A percentile compares a stretch with the other conserved stretches of the same genome.
Evolutionary conservation across 768 basidiomycete species (phyloP).

Genomic region (Leccinum olivaceopallidum): DNA sequence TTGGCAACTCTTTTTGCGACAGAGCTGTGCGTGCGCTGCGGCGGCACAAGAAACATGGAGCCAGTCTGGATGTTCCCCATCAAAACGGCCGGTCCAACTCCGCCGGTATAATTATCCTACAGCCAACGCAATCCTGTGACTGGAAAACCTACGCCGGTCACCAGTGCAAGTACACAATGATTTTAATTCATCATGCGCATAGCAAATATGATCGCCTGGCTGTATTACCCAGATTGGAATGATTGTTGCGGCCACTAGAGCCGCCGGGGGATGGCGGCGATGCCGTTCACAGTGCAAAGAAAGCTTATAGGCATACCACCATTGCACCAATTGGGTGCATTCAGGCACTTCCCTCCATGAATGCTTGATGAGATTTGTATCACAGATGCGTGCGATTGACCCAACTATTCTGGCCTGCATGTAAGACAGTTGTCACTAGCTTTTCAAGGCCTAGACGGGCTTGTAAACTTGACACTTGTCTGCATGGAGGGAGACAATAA

Average conservation of each 20-base stretch:
- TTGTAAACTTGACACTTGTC: too few species aligned
- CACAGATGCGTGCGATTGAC: too few species aligned
- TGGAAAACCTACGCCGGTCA: not conserved
- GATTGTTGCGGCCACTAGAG: not conserved
- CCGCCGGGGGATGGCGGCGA: not conserved
- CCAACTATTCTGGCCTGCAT: too few species aligned
- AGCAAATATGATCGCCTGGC: conserved; percentile 2
- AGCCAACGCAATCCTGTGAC: not conserved
- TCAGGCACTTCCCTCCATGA: not conserved
- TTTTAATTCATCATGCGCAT: not conserved
- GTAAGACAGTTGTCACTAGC: too few species aligned
- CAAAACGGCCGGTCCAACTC: not conserved
- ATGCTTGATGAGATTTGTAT: not conserved
- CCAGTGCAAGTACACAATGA: not conserved
- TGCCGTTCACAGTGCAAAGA: not conserved
- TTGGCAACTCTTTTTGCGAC: not conserved
- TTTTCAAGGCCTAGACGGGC: too few species aligned
- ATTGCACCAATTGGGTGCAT: not conserved
- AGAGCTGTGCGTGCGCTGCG: not conserved
- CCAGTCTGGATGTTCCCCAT: not conserved
- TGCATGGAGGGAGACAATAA: too few species aligned
- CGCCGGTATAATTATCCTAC: not conserved
- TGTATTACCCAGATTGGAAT: not conserved
- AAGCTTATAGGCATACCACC: not conserved
- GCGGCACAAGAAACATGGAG: not conserved